A percentile compares a stretch with the other conserved stretches of the same genome.
phyloP scores from a whole-genome alignment of 2,329 filamentous ascomycete genomes.

The Xylaria sp. region DNA sequence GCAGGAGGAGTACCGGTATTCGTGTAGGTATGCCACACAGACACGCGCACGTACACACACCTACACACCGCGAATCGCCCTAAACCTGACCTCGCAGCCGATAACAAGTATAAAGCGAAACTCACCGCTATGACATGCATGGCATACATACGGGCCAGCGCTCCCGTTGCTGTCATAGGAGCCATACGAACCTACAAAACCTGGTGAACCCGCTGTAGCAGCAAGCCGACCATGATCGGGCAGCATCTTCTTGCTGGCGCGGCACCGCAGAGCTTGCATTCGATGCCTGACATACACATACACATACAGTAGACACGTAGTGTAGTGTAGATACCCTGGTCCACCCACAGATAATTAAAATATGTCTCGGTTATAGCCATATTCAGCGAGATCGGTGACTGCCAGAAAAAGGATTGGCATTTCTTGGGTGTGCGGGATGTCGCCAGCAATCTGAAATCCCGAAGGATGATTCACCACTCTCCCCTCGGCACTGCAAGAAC shows the following conservation, averaged over 20 bases:
- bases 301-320: slow-evolving; percentile 22
- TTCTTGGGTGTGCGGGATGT: slow-evolving; percentile 11
- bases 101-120: slow-evolving; percentile 18
- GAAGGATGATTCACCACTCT: slow-evolving; percentile 5
- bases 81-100: slow-evolving; percentile 6
- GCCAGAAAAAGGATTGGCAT: not conserved
- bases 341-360: not conserved
- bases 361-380: slow-evolving; percentile 3
- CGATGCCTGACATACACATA: slow-evolving; percentile 24
- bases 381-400: slow-evolving; percentile 21
- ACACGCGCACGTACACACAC: slow-evolving; percentile 7
- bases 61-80: slow-evolving; percentile 10
- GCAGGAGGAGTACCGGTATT: slow-evolving; percentile 12
- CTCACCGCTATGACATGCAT: slow-evolving; percentile 30
- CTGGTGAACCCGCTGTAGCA: slow-evolving; percentile 16
- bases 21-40: slow-evolving; percentile 14
- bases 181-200: slow-evolving; percentile 12
- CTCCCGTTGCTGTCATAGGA: slow-evolving; percentile 11
- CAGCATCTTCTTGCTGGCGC: slow-evolving; percentile 13
- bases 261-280: slow-evolving; percentile 19
- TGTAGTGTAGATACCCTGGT: not conserved
- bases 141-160: slow-evolving; percentile 15
- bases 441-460: slow-evolving; percentile 14
- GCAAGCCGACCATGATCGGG: slow-evolving; percentile 18
- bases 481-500: slow-evolving; percentile 7